Evolutionary conservation across 306 rosid species (phyloP).

Genomic region (Adenanthera pavonina): DNA sequence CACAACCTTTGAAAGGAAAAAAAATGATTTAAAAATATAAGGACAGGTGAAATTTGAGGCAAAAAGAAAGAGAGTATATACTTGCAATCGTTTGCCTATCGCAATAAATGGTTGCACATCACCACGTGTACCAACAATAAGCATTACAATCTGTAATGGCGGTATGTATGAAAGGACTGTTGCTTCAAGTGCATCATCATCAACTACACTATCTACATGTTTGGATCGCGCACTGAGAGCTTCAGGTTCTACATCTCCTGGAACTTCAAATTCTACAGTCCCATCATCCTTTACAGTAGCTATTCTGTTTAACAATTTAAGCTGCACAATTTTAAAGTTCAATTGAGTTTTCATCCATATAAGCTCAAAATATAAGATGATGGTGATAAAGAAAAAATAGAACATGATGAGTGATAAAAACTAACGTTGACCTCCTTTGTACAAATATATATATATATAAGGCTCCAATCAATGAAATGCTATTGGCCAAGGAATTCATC

Average conservation of each 20-base stretch:
- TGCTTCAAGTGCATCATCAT: constrained; percentile 69
- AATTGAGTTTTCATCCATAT: constrained; percentile 31
- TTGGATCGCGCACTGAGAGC: constrained; percentile 48
- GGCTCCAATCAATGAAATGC: not conserved
- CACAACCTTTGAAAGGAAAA: not conserved
- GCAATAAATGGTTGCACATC: constrained; percentile 98
- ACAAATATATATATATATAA: not conserved
- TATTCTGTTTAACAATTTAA: constrained; percentile 82
- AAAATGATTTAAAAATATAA: not conserved
- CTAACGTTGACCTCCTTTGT: not conserved
- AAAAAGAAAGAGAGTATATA: constrained; percentile 28
- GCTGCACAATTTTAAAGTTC: constrained; percentile 66
- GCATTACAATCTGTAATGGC: constrained; percentile 84
- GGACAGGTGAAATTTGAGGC: constrained; percentile 24
- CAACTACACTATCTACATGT: constrained; percentile 45
- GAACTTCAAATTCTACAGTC: constrained; percentile 94
- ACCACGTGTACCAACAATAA: constrained; percentile 98
- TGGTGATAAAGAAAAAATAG: not conserved
- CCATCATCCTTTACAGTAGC: constrained; percentile 95
- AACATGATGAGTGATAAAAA: not conserved
- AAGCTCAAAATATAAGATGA: constrained; percentile 28
- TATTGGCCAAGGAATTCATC: not conserved
- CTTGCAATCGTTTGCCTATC: constrained; percentile 96
- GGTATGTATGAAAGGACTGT: constrained; percentile 69
- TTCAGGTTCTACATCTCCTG: constrained; percentile 72